Evolutionary conservation across 2,329 filamentous ascomycete species (phyloP).

Genomic region (Neurospora sp.): DNA sequence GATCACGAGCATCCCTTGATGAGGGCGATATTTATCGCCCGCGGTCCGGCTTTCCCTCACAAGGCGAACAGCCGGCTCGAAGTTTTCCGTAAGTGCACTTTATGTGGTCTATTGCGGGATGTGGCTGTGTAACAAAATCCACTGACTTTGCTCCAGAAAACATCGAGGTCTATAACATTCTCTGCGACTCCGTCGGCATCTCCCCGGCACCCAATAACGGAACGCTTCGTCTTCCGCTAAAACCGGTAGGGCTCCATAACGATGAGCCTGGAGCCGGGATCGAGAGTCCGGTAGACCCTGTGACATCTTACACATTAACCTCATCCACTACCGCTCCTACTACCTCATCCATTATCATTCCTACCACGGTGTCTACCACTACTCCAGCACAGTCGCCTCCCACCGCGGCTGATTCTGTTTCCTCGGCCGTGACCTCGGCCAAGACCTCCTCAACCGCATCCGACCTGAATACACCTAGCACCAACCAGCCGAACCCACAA

Average conservation of each 20-base stretch:
- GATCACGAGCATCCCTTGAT: conserved; percentile 92
- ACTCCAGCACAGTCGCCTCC: conserved; percentile 3
- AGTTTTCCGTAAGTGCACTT: conserved; percentile 65
- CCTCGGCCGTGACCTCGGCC: conserved; percentile 6
- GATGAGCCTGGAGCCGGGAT: conserved; percentile 33
- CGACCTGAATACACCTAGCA: conserved; percentile 11
- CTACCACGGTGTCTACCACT: conserved; percentile 3
- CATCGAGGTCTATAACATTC: conserved; percentile 85
- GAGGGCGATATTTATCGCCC: conserved; percentile 88
- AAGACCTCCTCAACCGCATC: neutral
- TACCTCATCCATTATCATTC: conserved; percentile 10
- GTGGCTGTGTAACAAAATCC: neutral
- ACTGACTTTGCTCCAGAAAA: conserved; percentile 53
- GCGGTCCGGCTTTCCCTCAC: conserved; percentile 87
- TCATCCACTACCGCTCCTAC: conserved; percentile 5
- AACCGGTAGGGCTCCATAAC: conserved; percentile 52
- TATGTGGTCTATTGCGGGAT: conserved; percentile 16
- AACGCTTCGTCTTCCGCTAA: conserved; percentile 64
- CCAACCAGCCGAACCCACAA: conserved; percentile 17
- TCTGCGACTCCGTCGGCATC: conserved; percentile 79
- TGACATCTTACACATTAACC: conserved; percentile 18
- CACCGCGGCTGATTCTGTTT: conserved; percentile 8
- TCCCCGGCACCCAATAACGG: conserved; percentile 74
- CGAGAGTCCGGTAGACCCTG: conserved; percentile 46
- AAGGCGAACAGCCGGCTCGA: conserved; percentile 69